A percentile compares a stretch with the other conserved stretches of the same genome.
Conservation (phyloP, 768 basidiomycete species). For the Kwoniella sp. region DNA sequence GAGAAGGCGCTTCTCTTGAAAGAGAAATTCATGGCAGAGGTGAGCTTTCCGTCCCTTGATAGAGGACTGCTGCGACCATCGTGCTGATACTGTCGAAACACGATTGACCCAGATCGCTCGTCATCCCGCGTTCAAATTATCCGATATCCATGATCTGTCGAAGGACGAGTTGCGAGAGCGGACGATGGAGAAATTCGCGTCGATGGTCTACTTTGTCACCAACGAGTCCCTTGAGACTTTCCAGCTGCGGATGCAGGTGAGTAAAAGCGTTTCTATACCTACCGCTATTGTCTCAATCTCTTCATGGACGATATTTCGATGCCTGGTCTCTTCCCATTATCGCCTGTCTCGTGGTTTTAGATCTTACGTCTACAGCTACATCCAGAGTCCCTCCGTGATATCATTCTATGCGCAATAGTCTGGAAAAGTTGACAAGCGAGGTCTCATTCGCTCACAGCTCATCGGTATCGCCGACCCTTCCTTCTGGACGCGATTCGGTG, state of each 20-base stretch:
- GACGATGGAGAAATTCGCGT: slow-evolving; percentile 59
- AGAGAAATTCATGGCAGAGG: slow-evolving; percentile 57
- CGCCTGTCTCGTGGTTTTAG: too few relatives aligned
- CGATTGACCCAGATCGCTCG: slow-evolving; percentile 49
- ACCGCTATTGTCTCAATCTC: too few relatives aligned
- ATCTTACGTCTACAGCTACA: too few relatives aligned
- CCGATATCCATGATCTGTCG: slow-evolving; percentile 58
- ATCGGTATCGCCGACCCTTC: slow-evolving; percentile 57
- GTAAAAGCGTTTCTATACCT: too few relatives aligned
- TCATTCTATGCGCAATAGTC: too few relatives aligned
- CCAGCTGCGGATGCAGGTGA: slow-evolving; percentile 57
- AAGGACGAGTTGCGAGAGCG: slow-evolving; percentile 56
- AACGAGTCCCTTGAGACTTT: slow-evolving; percentile 58
- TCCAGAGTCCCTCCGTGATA: too few relatives aligned
- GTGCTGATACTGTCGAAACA: neutral
- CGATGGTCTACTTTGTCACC: slow-evolving; percentile 58
- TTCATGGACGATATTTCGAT: too few relatives aligned
- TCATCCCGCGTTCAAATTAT: slow-evolving; percentile 57
- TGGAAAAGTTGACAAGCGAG: neutral
- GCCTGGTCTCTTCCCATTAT: too few relatives aligned
- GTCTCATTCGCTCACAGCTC: slow-evolving; percentile 28
- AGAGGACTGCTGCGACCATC: neutral
- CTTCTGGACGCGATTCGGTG: slow-evolving; percentile 59
- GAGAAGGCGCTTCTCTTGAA: slow-evolving; percentile 53
- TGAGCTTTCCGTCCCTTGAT: slow-evolving; percentile 14